Evolutionary conservation across 306 rosid genomes (phyloP).

Genomic region (Dicorynia guianensis): DNA sequence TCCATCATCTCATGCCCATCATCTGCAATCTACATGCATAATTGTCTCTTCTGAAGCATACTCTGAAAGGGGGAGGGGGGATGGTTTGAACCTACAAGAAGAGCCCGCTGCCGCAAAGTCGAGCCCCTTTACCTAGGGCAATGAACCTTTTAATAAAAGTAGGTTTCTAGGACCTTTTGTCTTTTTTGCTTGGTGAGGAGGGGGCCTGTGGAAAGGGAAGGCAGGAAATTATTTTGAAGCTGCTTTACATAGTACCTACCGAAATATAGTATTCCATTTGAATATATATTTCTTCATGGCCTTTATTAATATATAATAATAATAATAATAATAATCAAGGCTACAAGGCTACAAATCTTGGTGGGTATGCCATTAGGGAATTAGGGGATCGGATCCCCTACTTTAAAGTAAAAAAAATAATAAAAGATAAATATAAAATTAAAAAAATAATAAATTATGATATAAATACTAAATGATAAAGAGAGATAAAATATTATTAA

Average conservation of each 20-base stretch:
- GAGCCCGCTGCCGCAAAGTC: conserved; percentile 15
- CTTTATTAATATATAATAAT: conserved; percentile 3
- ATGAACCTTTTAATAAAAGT: conserved; percentile 2
- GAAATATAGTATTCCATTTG: conserved; percentile 11
- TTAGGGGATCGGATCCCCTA: no score
- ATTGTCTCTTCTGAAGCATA: conserved; percentile 29
- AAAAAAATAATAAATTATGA: no score
- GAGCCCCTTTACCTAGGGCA: background rate
- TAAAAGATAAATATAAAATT: no score
- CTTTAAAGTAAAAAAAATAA: no score
- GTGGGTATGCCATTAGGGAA: conserved; percentile 1
- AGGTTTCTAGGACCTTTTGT: background rate
- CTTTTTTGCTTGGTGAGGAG: background rate
- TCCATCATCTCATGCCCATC: background rate
- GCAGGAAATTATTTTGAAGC: conserved; percentile 20
- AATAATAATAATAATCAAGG: no score
- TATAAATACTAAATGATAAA: no score
- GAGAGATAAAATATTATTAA: no score
- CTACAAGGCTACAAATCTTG: background rate
- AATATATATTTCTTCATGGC: background rate
- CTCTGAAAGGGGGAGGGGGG: conserved; percentile 35
- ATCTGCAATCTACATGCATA: conserved; percentile 2
- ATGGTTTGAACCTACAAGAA: conserved; percentile 34
- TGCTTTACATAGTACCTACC: conserved; percentile 20
- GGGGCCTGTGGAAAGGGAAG: background rate